Evolutionary conservation across 176 grass and related monocot genomes (phyloP).

Genomic region (Aegilops umbellulata): DNA sequence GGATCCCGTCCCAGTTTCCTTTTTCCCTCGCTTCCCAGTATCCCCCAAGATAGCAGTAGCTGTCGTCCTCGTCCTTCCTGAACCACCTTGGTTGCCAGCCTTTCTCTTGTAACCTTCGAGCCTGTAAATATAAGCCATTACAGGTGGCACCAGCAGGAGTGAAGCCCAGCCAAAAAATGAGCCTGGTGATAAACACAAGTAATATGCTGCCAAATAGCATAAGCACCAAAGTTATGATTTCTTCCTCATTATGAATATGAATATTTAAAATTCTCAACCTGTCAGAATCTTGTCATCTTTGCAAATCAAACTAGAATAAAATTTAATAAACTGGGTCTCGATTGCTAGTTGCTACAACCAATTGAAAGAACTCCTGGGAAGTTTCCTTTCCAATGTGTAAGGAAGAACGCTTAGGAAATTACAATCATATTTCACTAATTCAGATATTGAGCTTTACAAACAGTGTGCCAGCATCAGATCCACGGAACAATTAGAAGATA

Average conservation of each 20-base stretch:
- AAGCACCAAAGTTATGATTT: background rate
- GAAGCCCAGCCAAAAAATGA: background rate
- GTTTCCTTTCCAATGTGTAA: background rate
- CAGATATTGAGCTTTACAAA: background rate
- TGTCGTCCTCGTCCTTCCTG: constrained; percentile 72
- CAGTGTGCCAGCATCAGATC: background rate
- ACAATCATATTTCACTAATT: background rate
- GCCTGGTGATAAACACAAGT: background rate
- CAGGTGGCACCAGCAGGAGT: background rate
- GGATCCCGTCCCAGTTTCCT: constrained; percentile 68
- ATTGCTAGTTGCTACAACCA: background rate
- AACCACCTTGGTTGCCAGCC: constrained; percentile 98
- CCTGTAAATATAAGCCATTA: constrained; percentile 44
- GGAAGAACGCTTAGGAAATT: background rate
- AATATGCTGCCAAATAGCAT: background rate
- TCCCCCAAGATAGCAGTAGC: constrained; percentile 76
- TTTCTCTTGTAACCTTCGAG: constrained; percentile 76
- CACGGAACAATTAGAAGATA: background rate
- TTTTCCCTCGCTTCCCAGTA: constrained; percentile 94
- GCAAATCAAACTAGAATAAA: constrained; percentile 4
- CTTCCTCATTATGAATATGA: constrained; percentile 8
- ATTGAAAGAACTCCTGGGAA: background rate
- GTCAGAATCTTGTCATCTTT: background rate
- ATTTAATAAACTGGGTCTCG: background rate
- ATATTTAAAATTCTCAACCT: background rate